A percentile compares a stretch with the other conserved stretches of the same genome.
Conservation (phyloP, 352 stramenopile genomes). For the Pythium grandisporangium region DNA sequence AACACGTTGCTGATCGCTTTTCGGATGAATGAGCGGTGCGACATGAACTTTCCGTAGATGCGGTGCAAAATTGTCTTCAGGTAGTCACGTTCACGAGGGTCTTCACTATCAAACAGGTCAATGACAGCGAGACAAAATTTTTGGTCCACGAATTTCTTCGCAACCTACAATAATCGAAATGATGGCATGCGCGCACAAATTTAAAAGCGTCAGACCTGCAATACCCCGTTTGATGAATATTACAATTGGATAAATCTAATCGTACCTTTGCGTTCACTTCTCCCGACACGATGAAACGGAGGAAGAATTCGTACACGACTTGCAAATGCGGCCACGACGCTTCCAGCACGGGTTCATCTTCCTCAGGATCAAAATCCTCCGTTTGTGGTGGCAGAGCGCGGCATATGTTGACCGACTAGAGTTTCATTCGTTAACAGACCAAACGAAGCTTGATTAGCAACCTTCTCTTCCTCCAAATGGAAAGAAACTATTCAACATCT, state of each 20-base stretch:
- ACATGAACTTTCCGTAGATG: constrained; percentile 99
- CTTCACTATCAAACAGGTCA: constrained; percentile 87
- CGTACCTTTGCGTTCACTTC: constrained; percentile 92
- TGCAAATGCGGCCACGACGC: constrained; percentile 96
- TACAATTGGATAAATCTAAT: background rate
- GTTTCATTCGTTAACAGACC: too few relatives aligned
- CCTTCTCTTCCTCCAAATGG: too few relatives aligned
- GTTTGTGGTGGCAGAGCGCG: constrained; percentile 89
- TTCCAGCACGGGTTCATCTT: constrained; percentile 97
- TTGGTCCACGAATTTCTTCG: constrained; percentile 96
- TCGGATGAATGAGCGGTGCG: constrained; percentile 96
- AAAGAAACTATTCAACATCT: background rate
- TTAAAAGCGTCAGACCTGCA: background rate
- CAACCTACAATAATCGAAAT: constrained; percentile 21
- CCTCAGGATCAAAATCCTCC: constrained; percentile 98
- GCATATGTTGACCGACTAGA: constrained; percentile 91
- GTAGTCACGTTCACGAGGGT: constrained; percentile 98
- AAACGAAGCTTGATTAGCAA: too few relatives aligned
- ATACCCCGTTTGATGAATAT: too few relatives aligned
- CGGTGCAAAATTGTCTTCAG: constrained; percentile 99
- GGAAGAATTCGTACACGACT: constrained; percentile 98
- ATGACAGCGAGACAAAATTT: constrained; percentile 89
- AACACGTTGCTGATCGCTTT: constrained; percentile 98
- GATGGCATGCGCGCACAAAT: background rate
- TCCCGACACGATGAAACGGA: constrained; percentile 95